phyloP scores from a whole-genome alignment of 352 stramenopile species.

The Phytophthora tentaculata region DNA sequence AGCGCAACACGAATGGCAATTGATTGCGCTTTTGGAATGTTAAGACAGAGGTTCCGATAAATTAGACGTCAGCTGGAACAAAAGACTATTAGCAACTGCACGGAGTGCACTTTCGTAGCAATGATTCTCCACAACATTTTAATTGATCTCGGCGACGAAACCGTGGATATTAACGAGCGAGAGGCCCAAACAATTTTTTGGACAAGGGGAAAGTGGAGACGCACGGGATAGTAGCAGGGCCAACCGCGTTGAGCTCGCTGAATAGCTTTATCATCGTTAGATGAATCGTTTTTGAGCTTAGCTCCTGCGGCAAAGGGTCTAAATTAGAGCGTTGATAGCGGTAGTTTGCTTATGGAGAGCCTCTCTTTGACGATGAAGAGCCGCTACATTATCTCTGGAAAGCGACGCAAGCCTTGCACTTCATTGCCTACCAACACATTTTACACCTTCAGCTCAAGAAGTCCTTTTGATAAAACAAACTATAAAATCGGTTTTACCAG shows the following conservation, averaged over 20 bases:
- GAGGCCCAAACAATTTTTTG: not conserved
- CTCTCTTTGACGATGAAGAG: too few relatives aligned
- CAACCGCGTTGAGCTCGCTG: not conserved
- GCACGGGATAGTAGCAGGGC: not conserved
- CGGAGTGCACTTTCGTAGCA: not conserved
- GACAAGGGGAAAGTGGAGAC: not conserved
- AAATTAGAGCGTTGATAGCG: not conserved
- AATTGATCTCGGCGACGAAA: slow-evolving; percentile 7
- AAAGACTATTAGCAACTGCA: slow-evolving; percentile 3
- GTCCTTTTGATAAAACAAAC: slow-evolving; percentile 1
- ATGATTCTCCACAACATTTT: slow-evolving; percentile 12
- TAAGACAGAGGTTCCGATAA: slow-evolving; percentile 5
- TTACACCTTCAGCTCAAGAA: not conserved
- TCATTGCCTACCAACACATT: not conserved
- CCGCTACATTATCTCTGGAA: not conserved
- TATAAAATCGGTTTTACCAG: not conserved
- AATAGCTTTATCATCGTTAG: not conserved
- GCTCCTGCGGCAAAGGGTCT: too few relatives aligned
- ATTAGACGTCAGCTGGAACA: slow-evolving; percentile 3
- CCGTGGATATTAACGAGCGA: not conserved
- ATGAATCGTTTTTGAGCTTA: slow-evolving; percentile 4
- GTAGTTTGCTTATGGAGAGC: not conserved
- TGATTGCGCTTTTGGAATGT: slow-evolving; percentile 9
- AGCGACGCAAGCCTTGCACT: not conserved
- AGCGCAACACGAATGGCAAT: slow-evolving; percentile 4